These are phyloP conservation scores for Ceratobasidium papillatum DNA, from an alignment of 1,284 basidiomycete species.

Conservation along the genomic window DNA sequence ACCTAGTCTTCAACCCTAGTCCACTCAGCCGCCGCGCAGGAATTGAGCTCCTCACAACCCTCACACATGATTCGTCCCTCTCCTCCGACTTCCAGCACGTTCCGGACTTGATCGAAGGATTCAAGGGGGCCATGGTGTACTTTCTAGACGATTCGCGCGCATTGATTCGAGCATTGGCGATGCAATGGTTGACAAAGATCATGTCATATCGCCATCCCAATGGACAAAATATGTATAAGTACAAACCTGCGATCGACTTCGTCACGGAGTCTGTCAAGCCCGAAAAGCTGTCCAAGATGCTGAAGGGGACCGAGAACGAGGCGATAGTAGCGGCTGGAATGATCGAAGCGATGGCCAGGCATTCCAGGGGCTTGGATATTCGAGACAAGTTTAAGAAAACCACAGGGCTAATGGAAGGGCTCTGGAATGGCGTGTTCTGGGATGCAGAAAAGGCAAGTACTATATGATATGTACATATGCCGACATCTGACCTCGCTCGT, in stretches of 20 bases:
- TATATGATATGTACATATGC: not conserved
- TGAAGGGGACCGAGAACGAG: constrained; percentile 20
- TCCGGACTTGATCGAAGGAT: constrained; percentile 22
- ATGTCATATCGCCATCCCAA: constrained; percentile 18
- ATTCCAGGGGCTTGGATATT: not conserved
- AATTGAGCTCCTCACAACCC: constrained; percentile 9
- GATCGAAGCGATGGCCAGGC: not conserved
- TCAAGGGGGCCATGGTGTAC: not conserved
- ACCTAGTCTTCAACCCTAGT: not conserved
- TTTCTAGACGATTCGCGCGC: constrained; percentile 10
- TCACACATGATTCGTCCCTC: constrained; percentile 13
- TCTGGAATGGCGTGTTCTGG: constrained; percentile 28
- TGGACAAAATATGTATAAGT: not conserved
- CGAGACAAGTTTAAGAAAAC: constrained; percentile 4
- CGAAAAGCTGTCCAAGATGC: constrained; percentile 22
- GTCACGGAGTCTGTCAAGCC: constrained; percentile 3
- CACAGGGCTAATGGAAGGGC: constrained; percentile 1
- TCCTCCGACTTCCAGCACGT: constrained; percentile 4
- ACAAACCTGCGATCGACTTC: constrained; percentile 25
- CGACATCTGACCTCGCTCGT: not conserved
- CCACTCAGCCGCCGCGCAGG: constrained; percentile 33
- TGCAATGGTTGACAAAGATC: constrained; percentile 17
- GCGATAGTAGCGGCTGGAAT: constrained; percentile 18
- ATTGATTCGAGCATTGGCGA: constrained; percentile 10
- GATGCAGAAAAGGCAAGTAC: constrained; percentile 2